Conservation (phyloP, 768 basidiomycete species). For the Cystobasidium ongulense region DNA sequence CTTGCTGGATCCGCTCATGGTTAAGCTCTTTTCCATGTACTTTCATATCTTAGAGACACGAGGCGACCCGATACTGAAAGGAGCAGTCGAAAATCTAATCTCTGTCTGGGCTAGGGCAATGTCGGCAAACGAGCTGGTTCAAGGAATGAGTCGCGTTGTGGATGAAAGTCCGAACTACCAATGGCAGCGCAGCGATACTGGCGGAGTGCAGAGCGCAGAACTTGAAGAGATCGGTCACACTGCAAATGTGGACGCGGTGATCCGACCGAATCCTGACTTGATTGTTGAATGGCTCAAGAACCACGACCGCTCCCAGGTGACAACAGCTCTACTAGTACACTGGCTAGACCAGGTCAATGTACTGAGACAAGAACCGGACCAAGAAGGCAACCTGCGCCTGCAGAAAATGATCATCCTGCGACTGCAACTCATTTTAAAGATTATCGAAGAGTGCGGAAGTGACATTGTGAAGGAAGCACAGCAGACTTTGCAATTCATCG, state of each 20-base stretch:
- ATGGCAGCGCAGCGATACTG: constrained; percentile 49
- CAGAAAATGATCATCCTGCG: constrained; percentile 54
- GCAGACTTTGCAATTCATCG: constrained; percentile 73
- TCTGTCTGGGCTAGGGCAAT: constrained; percentile 68
- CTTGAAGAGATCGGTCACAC: constrained; percentile 46
- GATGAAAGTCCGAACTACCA: constrained; percentile 42
- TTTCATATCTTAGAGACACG: constrained; percentile 57
- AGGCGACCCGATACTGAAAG: constrained; percentile 52
- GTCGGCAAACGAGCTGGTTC: constrained; percentile 51
- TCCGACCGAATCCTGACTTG: constrained; percentile 57
- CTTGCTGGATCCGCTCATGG: constrained; percentile 63
- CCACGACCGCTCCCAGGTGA: constrained; percentile 61
- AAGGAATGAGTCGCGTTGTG: constrained; percentile 58
- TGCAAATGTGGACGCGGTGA: constrained; percentile 52
- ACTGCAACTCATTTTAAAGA: constrained; percentile 71
- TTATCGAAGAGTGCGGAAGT: constrained; percentile 62
- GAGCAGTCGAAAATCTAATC: constrained; percentile 57
- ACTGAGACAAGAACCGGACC: constrained; percentile 44
- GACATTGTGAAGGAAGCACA: constrained; percentile 59
- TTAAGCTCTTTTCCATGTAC: constrained; percentile 55
- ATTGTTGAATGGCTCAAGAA: constrained; percentile 61
- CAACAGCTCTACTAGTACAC: constrained; percentile 64
- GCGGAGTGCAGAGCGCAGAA: constrained; percentile 49
- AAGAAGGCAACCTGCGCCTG: constrained; percentile 38
- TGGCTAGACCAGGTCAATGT: constrained; percentile 63